Conservation (phyloP, 2,329 filamentous ascomycete species). For the Tolypocladium album region DNA sequence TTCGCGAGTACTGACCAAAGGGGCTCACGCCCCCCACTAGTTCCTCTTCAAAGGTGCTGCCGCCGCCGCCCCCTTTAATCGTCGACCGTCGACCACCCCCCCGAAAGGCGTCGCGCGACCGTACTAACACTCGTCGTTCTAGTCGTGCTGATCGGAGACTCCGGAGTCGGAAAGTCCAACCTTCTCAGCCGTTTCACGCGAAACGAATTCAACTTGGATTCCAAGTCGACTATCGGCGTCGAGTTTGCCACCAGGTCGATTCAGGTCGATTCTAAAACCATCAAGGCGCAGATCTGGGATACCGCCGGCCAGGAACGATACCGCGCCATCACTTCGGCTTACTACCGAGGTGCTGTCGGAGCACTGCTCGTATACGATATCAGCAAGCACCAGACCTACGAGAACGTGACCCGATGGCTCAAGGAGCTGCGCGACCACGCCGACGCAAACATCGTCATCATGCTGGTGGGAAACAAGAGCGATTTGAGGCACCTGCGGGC, state of each 20-base stretch:
- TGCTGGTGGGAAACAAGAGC: conserved; percentile 99
- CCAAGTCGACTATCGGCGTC: conserved; percentile 98
- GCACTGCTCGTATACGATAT: conserved; percentile 98
- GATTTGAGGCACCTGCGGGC: conserved; percentile 98
- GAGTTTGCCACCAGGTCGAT: conserved; percentile 98
- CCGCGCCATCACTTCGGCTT: conserved; percentile 96
- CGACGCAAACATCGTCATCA: conserved; percentile 98
- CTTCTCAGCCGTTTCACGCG: conserved; percentile 98
- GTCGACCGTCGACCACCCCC: conserved; percentile 5
- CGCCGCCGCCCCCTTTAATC: conserved; percentile 14
- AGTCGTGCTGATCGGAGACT: conserved; percentile 99
- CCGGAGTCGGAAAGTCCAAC: conserved; percentile 99
- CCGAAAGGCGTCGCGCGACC: conserved; percentile 4
- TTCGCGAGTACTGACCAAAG: conserved; percentile 20
- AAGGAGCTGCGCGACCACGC: conserved; percentile 98
- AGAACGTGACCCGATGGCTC: conserved; percentile 97
- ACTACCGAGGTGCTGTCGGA: conserved; percentile 95
- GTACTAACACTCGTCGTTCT: conserved; percentile 20
- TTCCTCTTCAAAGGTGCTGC: conserved; percentile 95
- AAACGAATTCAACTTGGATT: conserved; percentile 99
- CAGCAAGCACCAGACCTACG: conserved; percentile 98
- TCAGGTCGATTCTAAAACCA: conserved; percentile 98
- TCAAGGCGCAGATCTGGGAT: conserved; percentile 99
- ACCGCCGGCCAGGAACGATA: conserved; percentile 98
- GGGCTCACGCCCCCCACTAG: conserved; percentile 34